phyloP scores from a whole-genome alignment of 1,139 yeast species.

The Blastobotrys raffinosifermentans region DNA sequence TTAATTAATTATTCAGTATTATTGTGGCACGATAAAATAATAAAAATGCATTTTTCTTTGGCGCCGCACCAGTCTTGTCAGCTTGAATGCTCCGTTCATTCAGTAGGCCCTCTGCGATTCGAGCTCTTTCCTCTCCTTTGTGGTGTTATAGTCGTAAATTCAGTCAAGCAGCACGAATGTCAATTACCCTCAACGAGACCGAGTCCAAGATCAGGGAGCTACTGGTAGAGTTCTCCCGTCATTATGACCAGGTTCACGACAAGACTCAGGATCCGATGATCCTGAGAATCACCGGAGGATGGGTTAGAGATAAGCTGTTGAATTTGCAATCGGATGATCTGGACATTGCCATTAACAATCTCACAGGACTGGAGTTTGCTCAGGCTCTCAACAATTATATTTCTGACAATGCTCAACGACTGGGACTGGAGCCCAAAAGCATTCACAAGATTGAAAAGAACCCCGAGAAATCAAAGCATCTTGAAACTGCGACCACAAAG shows the following conservation, averaged over 20 bases:
- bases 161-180: no score
- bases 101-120: no score
- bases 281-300: conserved; percentile 91
- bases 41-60: no score
- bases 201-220: conserved; percentile 46
- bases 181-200: conserved; percentile 39
- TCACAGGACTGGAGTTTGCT: conserved; percentile 87
- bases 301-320: conserved; percentile 93
- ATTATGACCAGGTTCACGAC: conserved; percentile 14
- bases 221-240: conserved; percentile 31
- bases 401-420: conserved; percentile 29
- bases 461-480: conserved; percentile 92
- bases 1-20: no score
- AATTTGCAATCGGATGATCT: conserved; percentile 78
- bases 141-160: no score
- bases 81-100: no score
- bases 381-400: conserved; percentile 54
- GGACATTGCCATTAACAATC: conserved; percentile 79
- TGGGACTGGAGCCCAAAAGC: conserved; percentile 43
- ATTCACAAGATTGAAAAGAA: conserved; percentile 84
- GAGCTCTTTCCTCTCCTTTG: no score
- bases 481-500: conserved; percentile 93
- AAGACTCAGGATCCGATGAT: conserved; percentile 34
- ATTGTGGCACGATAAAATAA: no score
- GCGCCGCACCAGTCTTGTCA: no score